Percentiles rank a stretch among this genome's conserved stretches.
phyloP scores from a whole-genome alignment of 345 rosid genomes.

The Eucalyptus shirleyi region DNA sequence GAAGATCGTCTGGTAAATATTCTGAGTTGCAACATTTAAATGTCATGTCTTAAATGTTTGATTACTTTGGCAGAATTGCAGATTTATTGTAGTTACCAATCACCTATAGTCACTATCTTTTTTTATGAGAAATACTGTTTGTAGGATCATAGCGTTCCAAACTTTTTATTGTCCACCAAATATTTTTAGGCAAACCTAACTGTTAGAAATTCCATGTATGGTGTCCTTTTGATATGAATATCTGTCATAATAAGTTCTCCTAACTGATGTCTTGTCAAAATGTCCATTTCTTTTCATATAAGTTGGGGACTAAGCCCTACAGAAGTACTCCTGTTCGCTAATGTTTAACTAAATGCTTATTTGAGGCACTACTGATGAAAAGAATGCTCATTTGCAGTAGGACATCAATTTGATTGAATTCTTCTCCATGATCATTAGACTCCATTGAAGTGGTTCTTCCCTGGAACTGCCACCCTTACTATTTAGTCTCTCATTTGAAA shows the following conservation, averaged over 20 bases:
- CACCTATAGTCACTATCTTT: not conserved
- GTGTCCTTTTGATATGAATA: not conserved
- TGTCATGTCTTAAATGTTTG: not conserved
- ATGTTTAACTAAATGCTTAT: not conserved
- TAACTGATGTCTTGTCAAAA: not conserved
- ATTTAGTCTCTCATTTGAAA: not conserved
- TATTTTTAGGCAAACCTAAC: not conserved
- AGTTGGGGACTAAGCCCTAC: not conserved
- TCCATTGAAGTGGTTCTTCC: not conserved
- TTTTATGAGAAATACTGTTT: not conserved
- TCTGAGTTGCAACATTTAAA: not conserved
- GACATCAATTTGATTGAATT: not conserved
- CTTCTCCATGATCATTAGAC: not conserved
- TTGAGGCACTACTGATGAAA: not conserved
- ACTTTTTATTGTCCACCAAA: not conserved
- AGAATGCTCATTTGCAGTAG: not conserved
- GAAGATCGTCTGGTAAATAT: conserved; percentile 14
- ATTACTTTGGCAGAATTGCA: not conserved
- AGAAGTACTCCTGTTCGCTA: not conserved
- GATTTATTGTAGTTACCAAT: not conserved
- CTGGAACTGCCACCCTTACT: not conserved
- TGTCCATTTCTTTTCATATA: not conserved
- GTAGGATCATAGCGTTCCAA: not conserved
- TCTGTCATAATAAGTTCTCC: not conserved
- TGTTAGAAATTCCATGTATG: not conserved